Percentiles rank a stretch among this genome's conserved stretches.
Conservation (phyloP, 2,329 filamentous ascomycete species). For the Periconia macrospinosa region DNA sequence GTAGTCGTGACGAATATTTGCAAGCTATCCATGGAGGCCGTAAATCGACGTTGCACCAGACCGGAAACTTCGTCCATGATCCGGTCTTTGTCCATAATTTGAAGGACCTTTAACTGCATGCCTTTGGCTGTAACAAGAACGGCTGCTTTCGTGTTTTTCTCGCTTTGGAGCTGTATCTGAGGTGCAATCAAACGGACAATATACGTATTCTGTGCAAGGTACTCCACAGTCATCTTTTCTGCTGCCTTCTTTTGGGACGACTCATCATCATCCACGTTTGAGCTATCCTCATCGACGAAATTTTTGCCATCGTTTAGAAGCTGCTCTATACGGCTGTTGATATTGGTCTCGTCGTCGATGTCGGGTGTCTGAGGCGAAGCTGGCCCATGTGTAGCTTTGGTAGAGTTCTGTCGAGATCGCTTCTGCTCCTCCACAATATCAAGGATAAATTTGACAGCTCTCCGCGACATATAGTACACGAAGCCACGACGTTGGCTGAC, state of each 20-base stretch:
- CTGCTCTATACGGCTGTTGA: slow-evolving; percentile 84
- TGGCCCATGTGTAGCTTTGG: slow-evolving; percentile 19
- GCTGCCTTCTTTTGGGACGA: background rate
- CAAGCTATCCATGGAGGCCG: slow-evolving; percentile 93
- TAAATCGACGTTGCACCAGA: slow-evolving; percentile 90
- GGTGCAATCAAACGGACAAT: slow-evolving; percentile 93
- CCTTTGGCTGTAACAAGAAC: slow-evolving; percentile 94
- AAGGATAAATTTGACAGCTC: slow-evolving; percentile 95
- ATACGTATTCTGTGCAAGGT: slow-evolving; percentile 89
- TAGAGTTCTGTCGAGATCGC: slow-evolving; percentile 56
- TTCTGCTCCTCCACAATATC: slow-evolving; percentile 96
- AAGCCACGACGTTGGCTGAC: slow-evolving; percentile 94
- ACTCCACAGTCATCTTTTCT: slow-evolving; percentile 78
- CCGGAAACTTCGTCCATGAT: slow-evolving; percentile 92
- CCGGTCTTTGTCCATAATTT: slow-evolving; percentile 96
- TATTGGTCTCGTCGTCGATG: slow-evolving; percentile 64
- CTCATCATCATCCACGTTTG: slow-evolving; percentile 24
- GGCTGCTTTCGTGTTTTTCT: slow-evolving; percentile 97
- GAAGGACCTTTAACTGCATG: slow-evolving; percentile 96
- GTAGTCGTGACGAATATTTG: slow-evolving; percentile 98
- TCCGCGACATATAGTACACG: slow-evolving; percentile 94
- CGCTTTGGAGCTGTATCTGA: slow-evolving; percentile 96
- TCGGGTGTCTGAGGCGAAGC: slow-evolving; percentile 44
- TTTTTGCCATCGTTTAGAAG: slow-evolving; percentile 82
- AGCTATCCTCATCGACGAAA: slow-evolving; percentile 74